Evolutionary conservation across 2,329 filamentous ascomycete genomes (phyloP).

Genomic region (Pestalotiopsis sp.): DNA sequence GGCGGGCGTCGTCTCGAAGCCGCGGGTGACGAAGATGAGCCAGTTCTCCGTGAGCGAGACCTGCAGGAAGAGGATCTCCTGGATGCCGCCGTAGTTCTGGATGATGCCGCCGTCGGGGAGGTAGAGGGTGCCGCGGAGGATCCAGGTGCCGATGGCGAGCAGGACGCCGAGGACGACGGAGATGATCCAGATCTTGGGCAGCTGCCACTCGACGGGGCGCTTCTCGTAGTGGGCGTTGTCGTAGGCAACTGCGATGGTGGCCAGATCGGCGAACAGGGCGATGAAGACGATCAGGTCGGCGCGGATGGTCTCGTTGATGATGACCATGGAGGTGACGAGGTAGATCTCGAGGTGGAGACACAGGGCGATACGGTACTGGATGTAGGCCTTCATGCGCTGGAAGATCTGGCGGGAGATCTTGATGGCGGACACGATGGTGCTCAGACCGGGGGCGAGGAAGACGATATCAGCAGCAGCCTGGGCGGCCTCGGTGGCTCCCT

Average conservation of each 20-base stretch:
- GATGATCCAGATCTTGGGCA: conserved; percentile 77
- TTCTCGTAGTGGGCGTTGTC: conserved; percentile 73
- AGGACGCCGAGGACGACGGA: conserved; percentile 65
- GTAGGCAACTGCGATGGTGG: conserved; percentile 73
- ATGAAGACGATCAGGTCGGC: conserved; percentile 74
- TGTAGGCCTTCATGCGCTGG: conserved; percentile 74
- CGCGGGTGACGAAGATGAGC: conserved; percentile 77
- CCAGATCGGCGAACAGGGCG: conserved; percentile 73
- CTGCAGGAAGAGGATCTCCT: conserved; percentile 75
- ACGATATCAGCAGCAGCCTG: conserved; percentile 70
- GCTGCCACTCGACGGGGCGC: conserved; percentile 73
- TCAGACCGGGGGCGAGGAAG: conserved; percentile 69
- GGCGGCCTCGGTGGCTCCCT: conserved; percentile 67
- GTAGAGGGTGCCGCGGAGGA: conserved; percentile 68
- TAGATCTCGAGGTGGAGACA: conserved; percentile 72
- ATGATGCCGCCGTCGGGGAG: conserved; percentile 70
- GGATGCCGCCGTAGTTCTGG: conserved; percentile 72
- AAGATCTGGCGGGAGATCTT: conserved; percentile 71
- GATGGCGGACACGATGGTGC: conserved; percentile 68
- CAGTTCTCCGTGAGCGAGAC: conserved; percentile 76
- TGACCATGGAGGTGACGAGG: conserved; percentile 73
- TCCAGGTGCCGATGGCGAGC: conserved; percentile 68
- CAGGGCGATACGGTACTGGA: conserved; percentile 71
- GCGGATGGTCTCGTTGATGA: conserved; percentile 71
- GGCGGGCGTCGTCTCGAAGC: conserved; percentile 69